phyloP scores from a whole-genome alignment of 192 early-diverging fungal species.

The Thoreauomyces humboldtii region DNA sequence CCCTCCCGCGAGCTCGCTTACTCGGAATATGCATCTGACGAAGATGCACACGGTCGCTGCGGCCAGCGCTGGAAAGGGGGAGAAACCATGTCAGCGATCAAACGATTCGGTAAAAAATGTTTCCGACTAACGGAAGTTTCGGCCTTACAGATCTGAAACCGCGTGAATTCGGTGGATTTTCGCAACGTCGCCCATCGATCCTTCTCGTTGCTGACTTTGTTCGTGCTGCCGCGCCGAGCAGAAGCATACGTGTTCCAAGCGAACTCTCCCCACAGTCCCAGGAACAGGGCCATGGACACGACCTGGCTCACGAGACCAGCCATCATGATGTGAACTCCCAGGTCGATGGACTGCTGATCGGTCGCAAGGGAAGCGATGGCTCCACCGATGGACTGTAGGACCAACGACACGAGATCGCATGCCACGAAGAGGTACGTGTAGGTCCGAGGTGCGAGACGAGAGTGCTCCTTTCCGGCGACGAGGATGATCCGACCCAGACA shows the following conservation, averaged over 20 bases:
- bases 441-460: neutral
- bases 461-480: neutral
- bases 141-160: neutral
- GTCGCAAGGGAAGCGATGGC: neutral
- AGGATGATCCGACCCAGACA: conserved; percentile 3
- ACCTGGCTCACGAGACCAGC: conserved; percentile 8
- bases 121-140: too few species aligned
- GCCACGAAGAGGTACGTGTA: neutral
- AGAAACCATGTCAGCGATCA: too few species aligned
- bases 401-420: neutral
- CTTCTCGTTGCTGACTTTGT: too few species aligned
- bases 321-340: conserved; percentile 12
- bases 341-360: neutral
- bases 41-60: conserved; percentile 3
- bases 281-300: conserved; percentile 1
- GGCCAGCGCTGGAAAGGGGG: neutral
- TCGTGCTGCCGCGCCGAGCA: too few species aligned
- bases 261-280: conserved; percentile 1
- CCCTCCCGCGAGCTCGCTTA: conserved; percentile 3
- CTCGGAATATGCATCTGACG: conserved; percentile 1
- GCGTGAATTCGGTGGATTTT: neutral
- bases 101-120: too few species aligned
- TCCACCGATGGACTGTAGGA: conserved; percentile 8
- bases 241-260: too few species aligned
- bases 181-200: conserved; percentile 1